These are phyloP conservation scores for Kalaharituber pfeilii DNA, from an alignment of 2,329 filamentous ascomycete genomes.

Conservation along the genomic window DNA sequence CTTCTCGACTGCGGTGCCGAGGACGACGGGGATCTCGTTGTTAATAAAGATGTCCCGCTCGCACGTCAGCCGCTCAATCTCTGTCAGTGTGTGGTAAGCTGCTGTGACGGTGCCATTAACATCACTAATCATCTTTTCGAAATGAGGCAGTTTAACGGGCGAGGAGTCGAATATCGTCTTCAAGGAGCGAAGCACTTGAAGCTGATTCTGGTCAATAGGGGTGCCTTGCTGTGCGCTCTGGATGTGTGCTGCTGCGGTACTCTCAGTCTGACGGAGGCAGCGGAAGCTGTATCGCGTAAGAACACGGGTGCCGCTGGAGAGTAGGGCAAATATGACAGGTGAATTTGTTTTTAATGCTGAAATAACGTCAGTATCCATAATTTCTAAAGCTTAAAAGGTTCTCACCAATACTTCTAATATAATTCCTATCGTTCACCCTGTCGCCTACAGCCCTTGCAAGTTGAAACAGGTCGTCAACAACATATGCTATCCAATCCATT, in stretches of 20 bases:
- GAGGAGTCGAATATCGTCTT: constrained; percentile 19
- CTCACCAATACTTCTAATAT: constrained; percentile 20
- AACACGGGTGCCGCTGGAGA: constrained; percentile 21
- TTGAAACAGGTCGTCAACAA: constrained; percentile 22
- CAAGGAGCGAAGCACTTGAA: constrained; percentile 13
- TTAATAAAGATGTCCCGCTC: constrained; percentile 22
- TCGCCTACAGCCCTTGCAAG: constrained; percentile 19
- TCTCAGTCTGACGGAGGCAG: constrained; percentile 20
- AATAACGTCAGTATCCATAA: neutral
- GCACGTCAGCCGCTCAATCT: constrained; percentile 17
- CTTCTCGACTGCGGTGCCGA: constrained; percentile 17
- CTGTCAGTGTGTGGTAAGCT: constrained; percentile 18
- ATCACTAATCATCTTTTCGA: constrained; percentile 22
- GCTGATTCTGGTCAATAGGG: constrained; percentile 11
- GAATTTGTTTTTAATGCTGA: constrained; percentile 20
- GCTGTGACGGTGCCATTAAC: constrained; percentile 19
- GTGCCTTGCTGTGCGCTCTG: neutral
- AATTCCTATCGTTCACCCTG: constrained; percentile 15
- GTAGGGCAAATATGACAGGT: constrained; percentile 21
- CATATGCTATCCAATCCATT: constrained; percentile 21
- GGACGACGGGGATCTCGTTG: constrained; percentile 21
- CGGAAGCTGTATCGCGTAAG: constrained; percentile 23
- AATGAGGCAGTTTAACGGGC: constrained; percentile 21
- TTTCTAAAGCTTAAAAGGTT: neutral
- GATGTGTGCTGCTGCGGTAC: constrained; percentile 19